Base-by-base conservation (phyloP, 805 yeast species). In the Candida namnaoensis region DNA sequence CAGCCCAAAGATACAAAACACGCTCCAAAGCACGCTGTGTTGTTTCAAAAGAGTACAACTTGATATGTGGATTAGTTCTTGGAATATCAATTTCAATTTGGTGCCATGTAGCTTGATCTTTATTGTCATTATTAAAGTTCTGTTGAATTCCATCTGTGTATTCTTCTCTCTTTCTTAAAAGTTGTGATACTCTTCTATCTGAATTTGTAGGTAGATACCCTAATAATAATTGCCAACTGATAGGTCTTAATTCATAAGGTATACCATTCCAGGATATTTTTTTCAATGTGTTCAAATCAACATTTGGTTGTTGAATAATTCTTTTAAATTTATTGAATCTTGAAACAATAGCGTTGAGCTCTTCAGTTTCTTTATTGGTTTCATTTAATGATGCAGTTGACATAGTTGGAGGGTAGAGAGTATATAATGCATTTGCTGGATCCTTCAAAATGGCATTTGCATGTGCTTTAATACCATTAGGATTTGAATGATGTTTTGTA, bases 11-110 rank as follows among this genome's bases (percentile, higher is more conserved):
- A 55, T 88, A 91, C 41, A 91, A 65, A 9, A 93, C 79, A 49
- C 83, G 78, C 52, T 90, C 88, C 44, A 91, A 66, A 13, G 95
- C 78, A 42, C 79, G 66, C 51, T 91, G 98, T 0, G 93, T 86
- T 3, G 80, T 66, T 19, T 74, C 74, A 50, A 58, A 76, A 13
- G 82, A 70, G 54, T 91, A 91, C 33, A 91, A 69, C 45, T 76
- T 77, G 40, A 88, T 75, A 38, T 80, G 78, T 5, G 97, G 98
- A 52, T 88, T 88, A 0, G 99, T 91, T 57, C 99, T 72, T 38
- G 95, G 95, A 23, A 93, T 86, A 60, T 91, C 99, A 47, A 93
- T 93, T 44, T 82, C 82, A 48, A 91, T 90, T 65, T 91, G 99
- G 66, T 93, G 98, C 85, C 95, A 91, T 43, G 95, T 79, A 35